Percentiles rank a stretch among this genome's conserved stretches.
Conservation (phyloP, 2,329 filamentous ascomycete species). For the Arthrobotrys megalospora region DNA sequence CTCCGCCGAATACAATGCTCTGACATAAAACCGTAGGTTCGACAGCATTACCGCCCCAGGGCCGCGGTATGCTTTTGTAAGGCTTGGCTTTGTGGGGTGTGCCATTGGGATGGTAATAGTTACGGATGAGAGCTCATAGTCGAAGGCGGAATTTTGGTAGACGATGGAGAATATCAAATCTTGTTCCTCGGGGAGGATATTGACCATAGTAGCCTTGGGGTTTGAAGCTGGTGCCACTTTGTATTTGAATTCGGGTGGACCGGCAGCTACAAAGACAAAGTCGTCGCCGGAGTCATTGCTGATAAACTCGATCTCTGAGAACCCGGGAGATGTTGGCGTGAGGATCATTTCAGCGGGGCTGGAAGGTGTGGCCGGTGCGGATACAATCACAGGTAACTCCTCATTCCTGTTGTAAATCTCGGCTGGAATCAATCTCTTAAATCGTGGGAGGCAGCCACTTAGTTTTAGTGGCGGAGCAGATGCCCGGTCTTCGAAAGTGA, state of each 20-base stretch:
- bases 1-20: conserved; percentile 25
- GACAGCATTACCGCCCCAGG: conserved; percentile 61
- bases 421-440: conserved; percentile 12
- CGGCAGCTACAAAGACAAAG: conserved; percentile 8
- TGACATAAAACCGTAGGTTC: conserved; percentile 62
- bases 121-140: conserved; percentile 41
- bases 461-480: conserved; percentile 11
- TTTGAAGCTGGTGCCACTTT: conserved; percentile 21
- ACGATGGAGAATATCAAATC: conserved; percentile 60
- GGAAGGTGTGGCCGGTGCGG: conserved; percentile 15
- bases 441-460: neutral
- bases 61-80: conserved; percentile 54
- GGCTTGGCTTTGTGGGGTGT: conserved; percentile 29
- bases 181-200: conserved; percentile 31
- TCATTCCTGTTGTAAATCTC: conserved; percentile 18
- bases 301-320: conserved; percentile 15
- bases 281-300: neutral
- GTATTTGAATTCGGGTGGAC: conserved; percentile 28
- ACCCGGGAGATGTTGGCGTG: neutral
- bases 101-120: conserved; percentile 45
- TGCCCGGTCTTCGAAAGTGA: conserved; percentile 16
- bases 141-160: conserved; percentile 23
- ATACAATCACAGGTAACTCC: conserved; percentile 6
- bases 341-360: conserved; percentile 14
- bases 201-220: conserved; percentile 17